Conservation (phyloP, 352 stramenopile genomes). For the Globisporangium sylvaticum region DNA sequence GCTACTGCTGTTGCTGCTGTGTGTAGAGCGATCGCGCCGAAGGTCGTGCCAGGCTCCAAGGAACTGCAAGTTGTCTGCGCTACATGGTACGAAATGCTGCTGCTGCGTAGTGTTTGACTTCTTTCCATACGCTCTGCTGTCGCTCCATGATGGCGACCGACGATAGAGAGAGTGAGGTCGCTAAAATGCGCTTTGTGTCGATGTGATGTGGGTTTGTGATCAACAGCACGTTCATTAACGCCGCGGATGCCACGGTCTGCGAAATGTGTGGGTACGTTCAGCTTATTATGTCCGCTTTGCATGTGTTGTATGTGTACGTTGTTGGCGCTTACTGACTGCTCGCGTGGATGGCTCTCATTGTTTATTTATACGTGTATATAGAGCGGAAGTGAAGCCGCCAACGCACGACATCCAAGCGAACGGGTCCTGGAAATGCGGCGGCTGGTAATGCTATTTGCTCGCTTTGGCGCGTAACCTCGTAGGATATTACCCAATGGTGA, state of each 20-base stretch:
- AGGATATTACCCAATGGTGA: too few relatives aligned
- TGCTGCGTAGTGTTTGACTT: background rate
- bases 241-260: conserved; percentile 42
- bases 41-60: conserved; percentile 58
- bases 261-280: conserved; percentile 67
- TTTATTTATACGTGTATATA: conserved; percentile 13
- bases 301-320: background rate
- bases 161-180: background rate
- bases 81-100: conserved; percentile 34
- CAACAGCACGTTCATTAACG: conserved; percentile 69
- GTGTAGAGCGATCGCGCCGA: conserved; percentile 33
- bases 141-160: background rate
- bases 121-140: background rate
- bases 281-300: background rate
- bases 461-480: too few relatives aligned
- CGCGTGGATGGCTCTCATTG: background rate
- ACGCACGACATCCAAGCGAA: conserved; percentile 66
- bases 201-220: background rate
- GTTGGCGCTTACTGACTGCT: background rate
- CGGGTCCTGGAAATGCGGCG: conserved; percentile 68
- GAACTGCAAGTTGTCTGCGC: conserved; percentile 47
- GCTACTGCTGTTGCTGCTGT: background rate
- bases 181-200: background rate
- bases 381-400: conserved; percentile 53
- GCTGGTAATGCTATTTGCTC: too few relatives aligned